Evolutionary conservation across 2,329 filamentous ascomycete genomes (phyloP).

Genomic region (Trichoderma cornu-damae): DNA sequence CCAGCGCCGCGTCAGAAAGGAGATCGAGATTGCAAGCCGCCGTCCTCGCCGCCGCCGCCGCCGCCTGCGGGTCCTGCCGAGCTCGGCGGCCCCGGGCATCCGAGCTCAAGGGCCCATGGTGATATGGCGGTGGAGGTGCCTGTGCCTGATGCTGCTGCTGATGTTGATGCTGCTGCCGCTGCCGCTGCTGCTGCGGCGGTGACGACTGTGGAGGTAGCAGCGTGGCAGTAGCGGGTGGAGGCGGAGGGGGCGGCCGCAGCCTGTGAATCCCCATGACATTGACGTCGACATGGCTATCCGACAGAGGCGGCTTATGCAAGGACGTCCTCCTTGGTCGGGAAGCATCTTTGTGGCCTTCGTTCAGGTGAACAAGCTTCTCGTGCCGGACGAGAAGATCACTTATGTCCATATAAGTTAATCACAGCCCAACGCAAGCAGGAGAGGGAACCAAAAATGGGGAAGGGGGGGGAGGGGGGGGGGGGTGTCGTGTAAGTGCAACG

Average conservation of each 20-base stretch:
- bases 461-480: neutral
- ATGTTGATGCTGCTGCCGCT: no score
- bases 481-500: neutral
- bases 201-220: slow-evolving; percentile 17
- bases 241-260: slow-evolving; percentile 24
- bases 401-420: slow-evolving; percentile 55
- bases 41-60: slow-evolving; percentile 40
- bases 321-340: slow-evolving; percentile 43
- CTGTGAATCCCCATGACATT: slow-evolving; percentile 43
- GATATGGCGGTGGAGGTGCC: slow-evolving; percentile 32
- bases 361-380: slow-evolving; percentile 60
- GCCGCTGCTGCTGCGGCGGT: slow-evolving; percentile 19
- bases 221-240: slow-evolving; percentile 13
- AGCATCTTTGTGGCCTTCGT: slow-evolving; percentile 53
- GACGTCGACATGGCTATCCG: slow-evolving; percentile 44
- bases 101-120: slow-evolving; percentile 37
- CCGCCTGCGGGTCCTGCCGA: slow-evolving; percentile 44
- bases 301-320: slow-evolving; percentile 42
- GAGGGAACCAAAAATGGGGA: no score
- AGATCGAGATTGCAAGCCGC: slow-evolving; percentile 54
- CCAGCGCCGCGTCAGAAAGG: slow-evolving; percentile 55
- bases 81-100: slow-evolving; percentile 35
- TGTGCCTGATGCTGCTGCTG: slow-evolving; percentile 18
- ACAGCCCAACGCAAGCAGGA: neutral
- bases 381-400: slow-evolving; percentile 60